Evolutionary conservation across 164 flowering plant species (phyloP), one percentile per base, ranked within the genome.

Genomic region (Stephania cephalantha): DNA sequence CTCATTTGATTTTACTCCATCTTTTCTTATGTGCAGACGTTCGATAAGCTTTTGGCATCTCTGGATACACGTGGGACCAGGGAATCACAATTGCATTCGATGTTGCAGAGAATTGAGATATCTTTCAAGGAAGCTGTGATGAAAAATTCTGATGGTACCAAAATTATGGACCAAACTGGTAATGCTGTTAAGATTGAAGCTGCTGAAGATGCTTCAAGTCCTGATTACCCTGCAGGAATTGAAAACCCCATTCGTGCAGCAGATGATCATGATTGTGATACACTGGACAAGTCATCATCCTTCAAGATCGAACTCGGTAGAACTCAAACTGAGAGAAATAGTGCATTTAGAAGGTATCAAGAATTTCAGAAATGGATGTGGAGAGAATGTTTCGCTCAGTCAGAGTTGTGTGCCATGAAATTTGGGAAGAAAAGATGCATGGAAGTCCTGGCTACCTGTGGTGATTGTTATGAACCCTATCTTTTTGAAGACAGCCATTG

Each of bases 51-150:
- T 53, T 66, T 94, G 80, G 76, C 88, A 58, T 86, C 91, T 73
- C 74, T 94, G 80, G 98, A 94, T 78, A 81, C 83, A 22, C 97
- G 97, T 78, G 98, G 98, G 45, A 72, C 84, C 25, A 84, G 97
- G 76, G 98, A 94, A 78, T 85, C 90, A 70, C 93, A 92, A 83
- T 80, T 94, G 77, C 90, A 87, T 74, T 81, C 88, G 7, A 84
- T 92, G 91, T 78, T 94, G 88, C 91, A 79, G 73, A 90, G 76
- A 78, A 79, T 92, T 76, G 95, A 93, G 84, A 45, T 68, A 5
- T 74, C 87, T 69, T 92, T 94, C 71, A 94, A 85, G 79, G 91
- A 86, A 78, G 73, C 85, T 76, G 80, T 80, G 11, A 84, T 79
- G 76, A 86, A 81, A 77, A 88, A 79, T 30, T 46, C 71, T 5